phyloP scores from a whole-genome alignment of 179 eudicot species.

The Silene coronaria region DNA sequence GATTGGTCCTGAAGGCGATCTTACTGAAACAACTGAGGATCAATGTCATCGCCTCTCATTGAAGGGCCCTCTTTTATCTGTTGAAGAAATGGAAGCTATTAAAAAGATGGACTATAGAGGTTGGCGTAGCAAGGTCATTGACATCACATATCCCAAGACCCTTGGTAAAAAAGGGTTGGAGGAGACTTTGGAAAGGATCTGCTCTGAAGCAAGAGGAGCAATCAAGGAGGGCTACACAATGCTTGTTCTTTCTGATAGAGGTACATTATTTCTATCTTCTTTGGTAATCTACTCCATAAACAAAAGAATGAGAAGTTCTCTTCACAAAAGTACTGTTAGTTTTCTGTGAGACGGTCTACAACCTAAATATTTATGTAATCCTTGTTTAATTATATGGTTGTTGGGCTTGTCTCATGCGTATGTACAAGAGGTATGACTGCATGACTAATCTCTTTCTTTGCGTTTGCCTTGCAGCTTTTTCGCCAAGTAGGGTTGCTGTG shows the following conservation, averaged over 20 bases:
- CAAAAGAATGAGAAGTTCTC: neutral
- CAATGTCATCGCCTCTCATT: constrained; percentile 94
- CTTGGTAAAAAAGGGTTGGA: constrained; percentile 85
- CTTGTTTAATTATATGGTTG: neutral
- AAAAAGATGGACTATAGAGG: constrained; percentile 93
- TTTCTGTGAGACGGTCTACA: neutral
- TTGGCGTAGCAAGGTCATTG: constrained; percentile 93
- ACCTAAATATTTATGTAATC: neutral
- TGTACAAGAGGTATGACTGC: neutral
- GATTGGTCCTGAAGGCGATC: constrained; percentile 99
- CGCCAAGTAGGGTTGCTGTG: constrained; percentile 72
- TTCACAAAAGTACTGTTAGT: neutral
- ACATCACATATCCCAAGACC: constrained; percentile 69
- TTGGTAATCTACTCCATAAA: neutral
- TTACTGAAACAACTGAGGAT: constrained; percentile 92
- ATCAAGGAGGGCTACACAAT: constrained; percentile 78
- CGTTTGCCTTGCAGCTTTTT: constrained; percentile 50
- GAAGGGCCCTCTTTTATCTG: constrained; percentile 82
- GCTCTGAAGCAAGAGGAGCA: constrained; percentile 75
- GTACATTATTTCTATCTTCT: constrained; percentile 31
- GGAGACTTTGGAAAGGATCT: constrained; percentile 87
- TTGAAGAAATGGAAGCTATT: constrained; percentile 87
- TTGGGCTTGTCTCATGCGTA: neutral
- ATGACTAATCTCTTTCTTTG: constrained; percentile 17
- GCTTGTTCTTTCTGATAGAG: constrained; percentile 92